Base-by-base conservation (phyloP, 1,284 basidiomycete species). In the Trametes versicolor region DNA sequence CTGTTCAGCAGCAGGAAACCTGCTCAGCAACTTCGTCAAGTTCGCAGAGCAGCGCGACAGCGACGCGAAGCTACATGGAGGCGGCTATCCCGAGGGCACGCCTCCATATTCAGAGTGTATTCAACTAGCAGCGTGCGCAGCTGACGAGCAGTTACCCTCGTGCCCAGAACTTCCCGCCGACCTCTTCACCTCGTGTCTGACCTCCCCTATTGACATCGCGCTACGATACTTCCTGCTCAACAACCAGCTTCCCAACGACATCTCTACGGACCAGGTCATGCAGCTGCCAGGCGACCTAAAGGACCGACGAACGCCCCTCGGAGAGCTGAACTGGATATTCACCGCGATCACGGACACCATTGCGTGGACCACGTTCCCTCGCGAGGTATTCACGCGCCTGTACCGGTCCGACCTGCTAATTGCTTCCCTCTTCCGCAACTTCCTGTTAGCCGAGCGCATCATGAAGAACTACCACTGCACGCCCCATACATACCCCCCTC, bases 391-490 rank as follows among this genome's bases (percentile, higher is more conserved):
- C 80, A 96, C 96, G 49, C 88, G 95, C 43, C 82, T 99, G 36
- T 99, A 99, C 79, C 88, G 98, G 53, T 98, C 97, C 65, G 97
- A 99, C 76, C 87, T 99, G 60, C 88, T 99, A 60, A 96, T 99
- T 53, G 97, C 98, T 0, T 97, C 96, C 7, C 83, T 99, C 2
- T 98, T 99, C 81, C 91, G 97, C 51, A 99, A 99, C 74, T 99
- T 98, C 81, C 85, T 99, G 13, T 86, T 99, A 23, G 97, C 98
- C 1, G 97, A 99, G 79, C 88, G 97, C 23, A 96, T 99, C 75
- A 99, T 99, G 97, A 95, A 97, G 74, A 94, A 96, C 72, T 98
- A 99, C 77, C 93, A 97, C 73, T 99, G 98, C 79, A 98, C 96
- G 10, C 97, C 97, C 0, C 93, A 98, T 73, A 98, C 96, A 0